phyloP scores from a whole-genome alignment of 2,329 filamentous ascomycete genomes.

The Cordyceps tenuipes region DNA sequence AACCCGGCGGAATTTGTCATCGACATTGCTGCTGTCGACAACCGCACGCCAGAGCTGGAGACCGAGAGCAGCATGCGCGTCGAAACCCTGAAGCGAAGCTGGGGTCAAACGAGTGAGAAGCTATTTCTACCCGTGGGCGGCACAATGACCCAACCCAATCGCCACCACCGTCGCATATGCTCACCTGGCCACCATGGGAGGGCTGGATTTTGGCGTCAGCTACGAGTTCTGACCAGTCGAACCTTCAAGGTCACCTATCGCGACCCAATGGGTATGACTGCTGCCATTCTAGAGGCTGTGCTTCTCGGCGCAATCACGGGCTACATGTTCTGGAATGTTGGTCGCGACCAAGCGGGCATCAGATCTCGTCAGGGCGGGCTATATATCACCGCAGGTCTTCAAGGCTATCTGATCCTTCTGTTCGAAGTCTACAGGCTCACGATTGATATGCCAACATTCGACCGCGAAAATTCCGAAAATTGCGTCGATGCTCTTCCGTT shows the following conservation, averaged over 20 bases:
- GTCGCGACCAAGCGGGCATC: constrained; percentile 60
- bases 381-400: constrained; percentile 62
- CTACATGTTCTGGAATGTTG: constrained; percentile 62
- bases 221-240: constrained; percentile 57
- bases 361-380: constrained; percentile 64
- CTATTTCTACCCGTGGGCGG: constrained; percentile 18
- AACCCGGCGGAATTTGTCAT: constrained; percentile 73
- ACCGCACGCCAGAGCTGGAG: constrained; percentile 59
- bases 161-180: constrained; percentile 5
- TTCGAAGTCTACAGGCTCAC: constrained; percentile 71
- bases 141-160: background rate
- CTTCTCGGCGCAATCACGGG: constrained; percentile 64
- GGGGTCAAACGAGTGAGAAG: constrained; percentile 36
- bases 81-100: constrained; percentile 50
- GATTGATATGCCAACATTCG: constrained; percentile 66
- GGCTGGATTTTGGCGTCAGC: constrained; percentile 53
- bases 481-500: constrained; percentile 63
- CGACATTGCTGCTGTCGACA: constrained; percentile 67
- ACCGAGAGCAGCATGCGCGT: constrained; percentile 50
- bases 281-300: constrained; percentile 60
- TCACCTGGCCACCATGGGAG: constrained; percentile 26
- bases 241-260: constrained; percentile 64
- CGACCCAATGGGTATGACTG: constrained; percentile 69
- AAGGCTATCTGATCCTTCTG: constrained; percentile 67
- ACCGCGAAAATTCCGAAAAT: constrained; percentile 65